Conservation (phyloP, 2,329 filamentous ascomycete genomes). For the Aspergillus fischeri region DNA sequence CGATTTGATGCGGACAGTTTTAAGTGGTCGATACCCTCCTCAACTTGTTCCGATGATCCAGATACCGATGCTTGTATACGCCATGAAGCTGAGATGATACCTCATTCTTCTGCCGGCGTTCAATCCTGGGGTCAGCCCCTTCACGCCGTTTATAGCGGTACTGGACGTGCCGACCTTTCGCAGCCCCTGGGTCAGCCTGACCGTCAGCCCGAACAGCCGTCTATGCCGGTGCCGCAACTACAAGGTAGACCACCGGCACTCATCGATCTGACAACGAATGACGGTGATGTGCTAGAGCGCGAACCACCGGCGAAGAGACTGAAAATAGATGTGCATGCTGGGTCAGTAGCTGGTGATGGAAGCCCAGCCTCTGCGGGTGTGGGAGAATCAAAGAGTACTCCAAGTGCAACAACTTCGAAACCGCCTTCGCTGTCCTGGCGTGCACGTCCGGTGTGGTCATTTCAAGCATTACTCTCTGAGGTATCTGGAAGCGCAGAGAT, state of each 20-base stretch:
- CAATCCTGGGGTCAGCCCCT: conserved; percentile 36
- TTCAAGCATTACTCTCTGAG: conserved; percentile 35
- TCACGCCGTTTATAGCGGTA: conserved; percentile 28
- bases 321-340: conserved; percentile 30
- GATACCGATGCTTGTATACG: conserved; percentile 23
- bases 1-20: not conserved
- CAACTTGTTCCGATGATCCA: conserved; percentile 19
- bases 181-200: conserved; percentile 21
- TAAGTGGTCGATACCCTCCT: not conserved
- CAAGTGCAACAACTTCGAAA: conserved; percentile 21
- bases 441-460: conserved; percentile 38
- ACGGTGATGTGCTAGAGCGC: conserved; percentile 28
- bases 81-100: conserved; percentile 41
- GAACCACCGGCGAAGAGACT: conserved; percentile 36
- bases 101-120: conserved; percentile 37
- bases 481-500: conserved; percentile 22
- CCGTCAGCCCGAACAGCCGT: conserved; percentile 21
- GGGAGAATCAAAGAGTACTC: conserved; percentile 27
- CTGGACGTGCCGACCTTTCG: conserved; percentile 24
- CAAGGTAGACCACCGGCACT: conserved; percentile 27
- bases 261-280: conserved; percentile 34
- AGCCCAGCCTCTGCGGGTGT: conserved; percentile 18
- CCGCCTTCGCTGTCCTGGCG: conserved; percentile 30
- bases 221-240: conserved; percentile 21
- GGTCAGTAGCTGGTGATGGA: conserved; percentile 17